phyloP scores from a whole-genome alignment of 345 rosid genomes.

The Jatropha curcas region DNA sequence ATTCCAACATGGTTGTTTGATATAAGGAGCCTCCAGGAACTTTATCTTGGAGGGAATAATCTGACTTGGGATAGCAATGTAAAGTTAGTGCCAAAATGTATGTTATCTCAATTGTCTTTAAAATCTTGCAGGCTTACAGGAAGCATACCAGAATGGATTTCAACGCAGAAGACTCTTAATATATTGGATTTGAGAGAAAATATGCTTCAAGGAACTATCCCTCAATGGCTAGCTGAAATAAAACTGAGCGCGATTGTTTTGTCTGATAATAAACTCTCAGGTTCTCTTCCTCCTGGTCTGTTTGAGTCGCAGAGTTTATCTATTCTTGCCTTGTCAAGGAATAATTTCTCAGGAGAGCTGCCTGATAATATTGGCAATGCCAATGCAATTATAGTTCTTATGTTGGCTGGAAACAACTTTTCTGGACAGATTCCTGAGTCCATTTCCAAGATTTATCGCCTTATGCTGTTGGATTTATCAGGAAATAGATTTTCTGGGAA shows the following conservation, averaged over 20 bases:
- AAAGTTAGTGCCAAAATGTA: background rate
- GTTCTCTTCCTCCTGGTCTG: conserved; percentile 27
- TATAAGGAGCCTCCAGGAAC: background rate
- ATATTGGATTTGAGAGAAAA: conserved; percentile 8
- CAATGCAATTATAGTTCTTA: background rate
- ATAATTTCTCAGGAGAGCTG: conserved; percentile 10
- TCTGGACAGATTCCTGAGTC: background rate
- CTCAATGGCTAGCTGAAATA: background rate
- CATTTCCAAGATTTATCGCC: background rate
- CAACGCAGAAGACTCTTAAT: background rate
- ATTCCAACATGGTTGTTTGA: conserved; percentile 28
- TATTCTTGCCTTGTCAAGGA: conserved; percentile 18
- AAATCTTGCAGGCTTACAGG: conserved; percentile 12
- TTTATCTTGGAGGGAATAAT: conserved; percentile 4
- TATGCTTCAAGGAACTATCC: conserved; percentile 1
- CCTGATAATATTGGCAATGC: conserved; percentile 6
- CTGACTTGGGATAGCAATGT: background rate
- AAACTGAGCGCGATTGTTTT: background rate
- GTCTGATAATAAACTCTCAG: conserved; percentile 1
- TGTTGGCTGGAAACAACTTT: conserved; percentile 1
- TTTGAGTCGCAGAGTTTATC: conserved; percentile 23
- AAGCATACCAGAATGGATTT: conserved; percentile 6
- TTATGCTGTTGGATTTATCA: background rate
- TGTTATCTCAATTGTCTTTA: background rate
- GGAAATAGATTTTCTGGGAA: conserved; percentile 2